Percentiles rank a stretch among this genome's conserved stretches.
These are phyloP conservation scores for Acrasis kona DNA, from an alignment of 78 protist genomes.

Conservation along the genomic window DNA sequence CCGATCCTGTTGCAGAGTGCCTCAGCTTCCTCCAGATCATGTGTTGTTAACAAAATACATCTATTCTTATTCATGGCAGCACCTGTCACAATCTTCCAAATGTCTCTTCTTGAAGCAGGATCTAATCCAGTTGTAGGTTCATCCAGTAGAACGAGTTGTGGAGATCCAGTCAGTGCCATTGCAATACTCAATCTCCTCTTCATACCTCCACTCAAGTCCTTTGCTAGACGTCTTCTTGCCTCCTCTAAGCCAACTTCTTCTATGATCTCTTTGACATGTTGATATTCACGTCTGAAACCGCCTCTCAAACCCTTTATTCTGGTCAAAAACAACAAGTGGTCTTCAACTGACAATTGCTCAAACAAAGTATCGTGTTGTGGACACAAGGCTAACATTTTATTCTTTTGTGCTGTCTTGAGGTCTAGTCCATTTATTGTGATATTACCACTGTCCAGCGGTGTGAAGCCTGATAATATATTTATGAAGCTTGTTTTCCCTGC, in stretches of 20 bases:
- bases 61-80: background rate
- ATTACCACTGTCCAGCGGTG: too few species aligned
- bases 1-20: slow-evolving; percentile 53
- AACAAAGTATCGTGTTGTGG: slow-evolving; percentile 13
- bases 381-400: slow-evolving; percentile 18
- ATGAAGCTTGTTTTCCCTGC: slow-evolving; percentile 86
- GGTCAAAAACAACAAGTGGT: slow-evolving; percentile 8
- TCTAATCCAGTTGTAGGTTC: slow-evolving; percentile 75
- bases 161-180: slow-evolving; percentile 52
- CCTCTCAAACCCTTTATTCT: background rate
- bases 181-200: slow-evolving; percentile 70
- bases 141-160: slow-evolving; percentile 50
- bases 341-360: background rate
- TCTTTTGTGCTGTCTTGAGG: too few species aligned
- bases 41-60: slow-evolving; percentile 42
- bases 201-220: slow-evolving; percentile 53
- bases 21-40: slow-evolving; percentile 45
- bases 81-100: slow-evolving; percentile 43
- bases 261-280: slow-evolving; percentile 4
- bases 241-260: background rate
- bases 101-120: slow-evolving; percentile 40
- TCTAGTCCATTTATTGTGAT: too few species aligned
- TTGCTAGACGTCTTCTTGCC: background rate
- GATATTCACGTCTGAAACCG: too few species aligned
- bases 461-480: slow-evolving; percentile 74